These are phyloP conservation scores for Babjeviella inositovora DNA, from an alignment of 805 yeast species.

Conservation along the genomic window DNA sequence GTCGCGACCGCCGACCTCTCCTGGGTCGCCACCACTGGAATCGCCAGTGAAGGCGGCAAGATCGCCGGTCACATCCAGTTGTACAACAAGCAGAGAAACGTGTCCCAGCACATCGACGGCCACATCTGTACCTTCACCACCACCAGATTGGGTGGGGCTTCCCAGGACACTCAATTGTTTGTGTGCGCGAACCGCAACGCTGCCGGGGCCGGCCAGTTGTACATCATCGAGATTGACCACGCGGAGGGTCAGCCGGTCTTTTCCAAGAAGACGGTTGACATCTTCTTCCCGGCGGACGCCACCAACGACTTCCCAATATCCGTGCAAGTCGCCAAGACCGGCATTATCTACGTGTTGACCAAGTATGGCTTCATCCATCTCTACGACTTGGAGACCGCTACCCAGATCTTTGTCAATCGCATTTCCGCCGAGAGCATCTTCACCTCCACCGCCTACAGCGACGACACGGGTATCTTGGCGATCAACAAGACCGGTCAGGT, in stretches of 20 bases:
- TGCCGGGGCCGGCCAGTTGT: slow-evolving; percentile 66
- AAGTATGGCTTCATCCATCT: slow-evolving; percentile 94
- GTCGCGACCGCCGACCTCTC: slow-evolving; percentile 64
- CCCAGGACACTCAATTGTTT: slow-evolving; percentile 70
- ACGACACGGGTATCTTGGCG: slow-evolving; percentile 74
- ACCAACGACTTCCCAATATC: slow-evolving; percentile 93
- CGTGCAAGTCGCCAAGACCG: slow-evolving; percentile 73
- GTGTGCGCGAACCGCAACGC: slow-evolving; percentile 85
- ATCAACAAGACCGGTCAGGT: slow-evolving; percentile 95
- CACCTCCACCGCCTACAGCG: slow-evolving; percentile 63
- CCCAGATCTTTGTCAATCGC: slow-evolving; percentile 87
- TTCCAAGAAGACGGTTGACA: slow-evolving; percentile 79
- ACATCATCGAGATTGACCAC: slow-evolving; percentile 93
- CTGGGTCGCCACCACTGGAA: slow-evolving; percentile 95
- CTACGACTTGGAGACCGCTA: slow-evolving; percentile 86
- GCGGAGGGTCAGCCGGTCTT: slow-evolving; percentile 72
- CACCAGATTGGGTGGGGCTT: slow-evolving; percentile 57
- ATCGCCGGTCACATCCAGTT: slow-evolving; percentile 95
- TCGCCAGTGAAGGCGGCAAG: slow-evolving; percentile 84
- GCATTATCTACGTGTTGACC: slow-evolving; percentile 78
- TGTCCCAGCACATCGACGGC: slow-evolving; percentile 95
- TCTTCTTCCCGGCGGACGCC: slow-evolving; percentile 95
- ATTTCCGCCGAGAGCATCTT: slow-evolving; percentile 93
- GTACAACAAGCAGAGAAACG: slow-evolving; percentile 73
- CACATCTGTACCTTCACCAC: slow-evolving; percentile 87